These are phyloP conservation scores for Spathaspora girioi DNA, from an alignment of 805 yeast species.

Conservation along the genomic window DNA sequence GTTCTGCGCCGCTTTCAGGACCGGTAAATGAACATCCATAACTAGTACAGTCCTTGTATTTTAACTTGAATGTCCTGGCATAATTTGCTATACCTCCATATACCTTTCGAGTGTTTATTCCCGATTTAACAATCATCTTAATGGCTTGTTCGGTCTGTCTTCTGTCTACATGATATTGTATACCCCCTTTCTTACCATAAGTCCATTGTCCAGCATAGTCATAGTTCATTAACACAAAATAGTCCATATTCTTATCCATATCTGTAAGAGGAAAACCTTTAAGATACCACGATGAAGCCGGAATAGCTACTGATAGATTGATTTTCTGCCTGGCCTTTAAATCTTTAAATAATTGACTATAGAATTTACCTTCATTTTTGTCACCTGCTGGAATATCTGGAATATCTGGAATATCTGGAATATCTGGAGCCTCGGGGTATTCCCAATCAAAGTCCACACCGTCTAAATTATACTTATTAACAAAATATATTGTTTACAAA, in stretches of 20 bases:
- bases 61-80: no score
- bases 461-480: conserved; percentile 11
- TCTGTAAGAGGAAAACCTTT: conserved; percentile 14
- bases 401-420: background rate
- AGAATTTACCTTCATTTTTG: background rate
- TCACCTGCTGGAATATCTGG: background rate
- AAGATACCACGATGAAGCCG: conserved; percentile 14
- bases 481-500: conserved; percentile 3
- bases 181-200: no score
- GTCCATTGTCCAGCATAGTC: conserved; percentile 14
- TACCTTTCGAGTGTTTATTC: no score
- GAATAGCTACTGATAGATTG: conserved; percentile 12
- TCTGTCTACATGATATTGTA: no score
- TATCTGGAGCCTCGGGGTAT: conserved; percentile 12
- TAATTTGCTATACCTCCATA: no score
- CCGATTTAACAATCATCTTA: no score
- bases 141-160: no score
- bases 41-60: no score
- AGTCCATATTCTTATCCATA: conserved; percentile 12
- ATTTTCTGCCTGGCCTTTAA: no score
- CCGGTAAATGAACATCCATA: conserved; percentile 13
- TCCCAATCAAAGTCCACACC: conserved; percentile 21
- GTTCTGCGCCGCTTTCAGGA: conserved; percentile 7
- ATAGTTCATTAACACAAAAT: conserved; percentile 15
- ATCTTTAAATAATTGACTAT: no score